Evolutionary conservation across 495 filamentous ascomycete species (phyloP).

Genomic region (Aeminium ludgeri): DNA sequence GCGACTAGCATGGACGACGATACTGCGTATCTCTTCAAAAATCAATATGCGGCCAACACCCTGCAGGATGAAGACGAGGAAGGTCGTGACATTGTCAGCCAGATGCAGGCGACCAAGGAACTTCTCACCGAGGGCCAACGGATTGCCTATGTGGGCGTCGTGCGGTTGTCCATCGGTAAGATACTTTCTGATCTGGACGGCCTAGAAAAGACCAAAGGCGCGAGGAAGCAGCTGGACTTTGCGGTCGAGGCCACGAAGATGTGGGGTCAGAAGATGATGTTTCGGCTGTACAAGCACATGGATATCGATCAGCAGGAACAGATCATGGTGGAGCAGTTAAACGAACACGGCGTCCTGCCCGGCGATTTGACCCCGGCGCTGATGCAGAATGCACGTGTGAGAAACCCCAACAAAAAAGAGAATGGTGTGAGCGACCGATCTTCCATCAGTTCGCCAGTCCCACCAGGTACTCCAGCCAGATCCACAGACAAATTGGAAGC

Average conservation of each 20-base stretch:
- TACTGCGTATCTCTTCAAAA: conserved; percentile 86
- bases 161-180: conserved; percentile 54
- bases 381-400: conserved; percentile 85
- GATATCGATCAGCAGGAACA: conserved; percentile 82
- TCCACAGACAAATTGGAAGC: neutral
- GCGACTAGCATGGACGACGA: conserved; percentile 95
- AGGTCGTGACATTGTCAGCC: conserved; percentile 60
- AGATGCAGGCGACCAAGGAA: conserved; percentile 92
- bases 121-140: conserved; percentile 88
- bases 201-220: conserved; percentile 33
- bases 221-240: conserved; percentile 51
- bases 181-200: conserved; percentile 54
- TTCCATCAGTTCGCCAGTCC: conserved; percentile 5
- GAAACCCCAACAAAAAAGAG: conserved; percentile 84
- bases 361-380: conserved; percentile 66
- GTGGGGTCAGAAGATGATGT: conserved; percentile 97
- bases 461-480: conserved; percentile 3
- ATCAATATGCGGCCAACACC: conserved; percentile 34
- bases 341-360: conserved; percentile 76
- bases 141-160: conserved; percentile 89
- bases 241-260: conserved; percentile 68
- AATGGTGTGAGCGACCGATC: conserved; percentile 11
- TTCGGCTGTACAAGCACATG: conserved; percentile 86
- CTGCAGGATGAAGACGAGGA: conserved; percentile 57
- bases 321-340: conserved; percentile 96